phyloP scores from a whole-genome alignment of 179 eudicot species.

The Heliamphora pulchella region DNA sequence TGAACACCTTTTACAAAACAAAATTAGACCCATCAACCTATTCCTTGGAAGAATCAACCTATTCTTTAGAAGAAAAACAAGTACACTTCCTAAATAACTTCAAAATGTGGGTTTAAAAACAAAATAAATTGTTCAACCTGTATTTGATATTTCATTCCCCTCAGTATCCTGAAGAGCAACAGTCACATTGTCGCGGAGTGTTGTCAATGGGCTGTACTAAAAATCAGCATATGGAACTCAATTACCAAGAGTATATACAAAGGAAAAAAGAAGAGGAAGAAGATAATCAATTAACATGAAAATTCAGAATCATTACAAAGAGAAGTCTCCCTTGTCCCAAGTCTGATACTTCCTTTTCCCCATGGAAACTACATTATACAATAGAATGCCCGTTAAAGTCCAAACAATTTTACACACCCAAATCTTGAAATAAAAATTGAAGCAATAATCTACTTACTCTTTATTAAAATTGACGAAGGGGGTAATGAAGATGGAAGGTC shows the following conservation, averaged over 20 bases:
- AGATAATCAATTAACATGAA: conserved; percentile 14
- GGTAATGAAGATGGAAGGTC: conserved; percentile 44
- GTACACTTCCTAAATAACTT: too few species aligned
- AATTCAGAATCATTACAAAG: conserved; percentile 56
- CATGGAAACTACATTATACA: conserved; percentile 59
- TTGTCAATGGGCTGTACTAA: conserved; percentile 51
- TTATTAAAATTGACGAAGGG: conserved; percentile 48
- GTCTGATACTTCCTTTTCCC: conserved; percentile 62
- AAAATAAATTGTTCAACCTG: conserved; percentile 27
- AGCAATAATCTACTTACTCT: conserved; percentile 34
- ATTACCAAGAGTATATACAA: conserved; percentile 4
- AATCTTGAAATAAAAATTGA: neutral
- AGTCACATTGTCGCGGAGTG: conserved; percentile 56
- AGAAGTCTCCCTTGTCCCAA: conserved; percentile 51
- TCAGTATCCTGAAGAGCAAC: conserved; percentile 51
- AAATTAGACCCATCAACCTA: too few species aligned
- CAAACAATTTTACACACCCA: neutral
- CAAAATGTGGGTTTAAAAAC: too few species aligned
- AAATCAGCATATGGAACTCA: neutral
- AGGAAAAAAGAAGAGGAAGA: neutral
- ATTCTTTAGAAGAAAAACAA: too few species aligned
- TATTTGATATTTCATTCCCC: conserved; percentile 62
- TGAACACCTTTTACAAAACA: too few species aligned
- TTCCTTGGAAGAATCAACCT: too few species aligned
- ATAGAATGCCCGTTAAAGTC: neutral